Evolutionary conservation across 2,329 filamentous ascomycete species (phyloP), one percentile per base, ranked within the genome.

Genomic region (Fusarium dimerum): DNA sequence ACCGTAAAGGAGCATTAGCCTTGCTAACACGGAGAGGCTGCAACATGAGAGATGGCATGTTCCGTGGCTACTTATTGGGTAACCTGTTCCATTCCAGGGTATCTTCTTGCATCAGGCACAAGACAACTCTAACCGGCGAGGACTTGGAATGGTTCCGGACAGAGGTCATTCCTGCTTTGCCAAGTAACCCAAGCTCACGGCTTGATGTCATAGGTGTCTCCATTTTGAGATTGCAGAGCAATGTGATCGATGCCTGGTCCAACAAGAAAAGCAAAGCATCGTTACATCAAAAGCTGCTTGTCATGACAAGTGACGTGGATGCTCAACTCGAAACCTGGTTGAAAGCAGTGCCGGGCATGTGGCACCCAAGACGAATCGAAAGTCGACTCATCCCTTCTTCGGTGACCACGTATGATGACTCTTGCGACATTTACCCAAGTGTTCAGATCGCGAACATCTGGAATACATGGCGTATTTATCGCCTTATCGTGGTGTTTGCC

Each of bases 371-470:
- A 26, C 16, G 11, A 2, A 13, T 60, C 4, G 10, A 16, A 2
- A 43, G 13, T 1, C 15, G 13, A 0, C 6, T 11, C 2, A 13
- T 51, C 1, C 1, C 16, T 2, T 0, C 15, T 10, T 29, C 46
- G 1, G 10, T 46, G 3, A 2, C 9, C 1, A 11, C 32, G 0
- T 61, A 60, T 3, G 18, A 40, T 0, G 40, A 9, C 8, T 13
- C 2, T 1, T 40, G 48, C 1, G 48, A 56, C 10, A n/a, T 58
- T 0, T 60, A 60, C 12, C 57, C 50, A 1, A 58, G 51, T 16
- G 39, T 58, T 5, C 58, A 61, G 3, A 53, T 60, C 11, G 55
- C 57, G 0, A 61, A 54, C 4, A 60, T 61, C 2, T 61, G 58
- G 58, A 61, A 50, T 12, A n/a, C 48, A 0, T 61, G 52, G 57